A percentile compares a stretch with the other conserved stretches of the same genome.
Conservation (phyloP, 148 eudicot species). For the Vaccinium corymbosum region DNA sequence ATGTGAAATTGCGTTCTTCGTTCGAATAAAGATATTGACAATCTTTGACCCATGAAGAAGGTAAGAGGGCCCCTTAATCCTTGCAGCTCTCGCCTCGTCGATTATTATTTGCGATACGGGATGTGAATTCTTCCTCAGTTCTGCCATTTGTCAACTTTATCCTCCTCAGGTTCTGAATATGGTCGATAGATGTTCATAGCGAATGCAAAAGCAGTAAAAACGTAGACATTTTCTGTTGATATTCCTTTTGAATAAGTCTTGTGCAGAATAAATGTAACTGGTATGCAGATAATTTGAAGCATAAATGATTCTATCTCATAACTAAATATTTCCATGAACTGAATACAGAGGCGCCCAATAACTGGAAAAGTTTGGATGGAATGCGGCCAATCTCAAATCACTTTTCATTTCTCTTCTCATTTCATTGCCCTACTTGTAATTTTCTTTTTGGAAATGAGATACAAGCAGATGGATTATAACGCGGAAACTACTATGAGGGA, state of each 20-base stretch:
- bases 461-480: conserved; percentile 32
- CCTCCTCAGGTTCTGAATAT: neutral
- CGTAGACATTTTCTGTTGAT: neutral
- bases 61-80: neutral
- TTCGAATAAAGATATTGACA: neutral
- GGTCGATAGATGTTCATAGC: neutral
- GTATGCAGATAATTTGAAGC: neutral
- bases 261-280: conserved; percentile 3
- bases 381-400: neutral
- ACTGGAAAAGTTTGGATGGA: neutral
- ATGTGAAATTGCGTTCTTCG: neutral
- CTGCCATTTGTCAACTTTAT: neutral
- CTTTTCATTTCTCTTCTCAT: neutral
- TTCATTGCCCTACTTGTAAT: neutral
- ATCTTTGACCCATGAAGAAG: neutral
- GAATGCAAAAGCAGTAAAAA: conserved; percentile 1
- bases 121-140: neutral
- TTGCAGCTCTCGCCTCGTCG: neutral
- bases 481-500: conserved; percentile 18
- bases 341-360: neutral
- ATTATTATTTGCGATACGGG: neutral
- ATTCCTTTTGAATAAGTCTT: conserved; percentile 1
- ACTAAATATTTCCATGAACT: neutral
- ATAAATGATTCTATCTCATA: neutral
- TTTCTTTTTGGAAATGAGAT: neutral